Evolutionary conservation across 2,329 filamentous ascomycete genomes (phyloP).

Genomic region (Fusarium odoratissimum): DNA sequence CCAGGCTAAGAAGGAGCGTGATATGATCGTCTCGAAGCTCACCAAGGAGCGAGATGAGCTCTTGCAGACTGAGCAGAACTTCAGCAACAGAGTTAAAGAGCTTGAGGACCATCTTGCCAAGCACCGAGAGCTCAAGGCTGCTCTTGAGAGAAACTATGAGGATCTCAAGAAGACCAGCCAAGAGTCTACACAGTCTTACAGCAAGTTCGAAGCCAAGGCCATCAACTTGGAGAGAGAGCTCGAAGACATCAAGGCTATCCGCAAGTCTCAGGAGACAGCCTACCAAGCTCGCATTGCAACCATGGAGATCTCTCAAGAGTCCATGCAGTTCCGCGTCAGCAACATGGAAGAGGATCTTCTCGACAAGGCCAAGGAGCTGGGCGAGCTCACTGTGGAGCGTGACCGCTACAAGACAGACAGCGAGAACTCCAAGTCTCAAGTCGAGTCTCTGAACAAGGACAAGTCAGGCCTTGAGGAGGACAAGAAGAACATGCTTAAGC

Average conservation of each 20-base stretch:
- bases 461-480: constrained; percentile 38
- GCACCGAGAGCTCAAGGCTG: constrained; percentile 41
- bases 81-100: constrained; percentile 43
- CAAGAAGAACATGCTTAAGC: constrained; percentile 37
- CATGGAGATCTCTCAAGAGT: constrained; percentile 46
- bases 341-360: constrained; percentile 42
- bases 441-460: constrained; percentile 38
- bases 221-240: constrained; percentile 45
- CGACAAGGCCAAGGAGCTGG: constrained; percentile 40
- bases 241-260: constrained; percentile 39
- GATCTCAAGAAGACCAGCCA: constrained; percentile 41
- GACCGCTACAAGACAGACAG: constrained; percentile 38
- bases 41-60: constrained; percentile 43
- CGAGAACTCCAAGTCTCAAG: constrained; percentile 31
- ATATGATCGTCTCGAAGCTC: constrained; percentile 31
- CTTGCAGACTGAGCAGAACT: constrained; percentile 33
- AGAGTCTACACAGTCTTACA: constrained; percentile 15
- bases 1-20: constrained; percentile 38
- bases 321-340: constrained; percentile 41
- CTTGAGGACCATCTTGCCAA: constrained; percentile 43
- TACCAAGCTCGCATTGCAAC: constrained; percentile 43
- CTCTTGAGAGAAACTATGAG: constrained; percentile 45
- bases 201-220: constrained; percentile 40
- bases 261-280: constrained; percentile 42
- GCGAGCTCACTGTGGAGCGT: constrained; percentile 40